A percentile compares a stretch with the other conserved stretches of the same genome.
Evolutionary conservation across 441 rosid species (phyloP).

Genomic region (Pelargonium citronellum): DNA sequence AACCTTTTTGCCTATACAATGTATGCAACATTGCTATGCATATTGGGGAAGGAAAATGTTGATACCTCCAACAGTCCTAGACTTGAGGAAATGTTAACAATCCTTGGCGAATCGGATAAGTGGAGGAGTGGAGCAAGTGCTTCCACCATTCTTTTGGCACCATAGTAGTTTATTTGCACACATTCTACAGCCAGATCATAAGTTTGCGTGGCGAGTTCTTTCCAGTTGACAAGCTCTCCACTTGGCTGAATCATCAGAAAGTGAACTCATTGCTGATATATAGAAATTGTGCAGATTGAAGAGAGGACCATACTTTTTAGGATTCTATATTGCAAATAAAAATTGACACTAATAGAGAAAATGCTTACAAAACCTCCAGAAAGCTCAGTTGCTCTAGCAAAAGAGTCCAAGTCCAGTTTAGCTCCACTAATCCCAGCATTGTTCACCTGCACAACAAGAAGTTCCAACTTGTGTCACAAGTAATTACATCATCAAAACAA

Average conservation of each 20-base stretch:
- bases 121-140: constrained; percentile 46
- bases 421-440: background rate
- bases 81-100: constrained; percentile 41
- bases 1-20: background rate
- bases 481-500: background rate
- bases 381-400: background rate
- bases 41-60: background rate
- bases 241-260: constrained; percentile 21
- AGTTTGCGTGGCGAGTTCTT: constrained; percentile 28
- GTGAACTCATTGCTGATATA: background rate
- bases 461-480: background rate
- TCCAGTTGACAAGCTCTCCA: constrained; percentile 24
- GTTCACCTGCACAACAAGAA: background rate
- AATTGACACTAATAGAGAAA: background rate
- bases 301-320: too few relatives aligned
- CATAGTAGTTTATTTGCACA: constrained; percentile 45
- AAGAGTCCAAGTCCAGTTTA: constrained; percentile 5
- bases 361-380: background rate
- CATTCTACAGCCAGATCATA: constrained; percentile 39
- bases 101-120: constrained; percentile 41
- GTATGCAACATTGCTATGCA: background rate
- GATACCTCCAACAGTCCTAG: constrained; percentile 43
- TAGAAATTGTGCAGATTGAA: constrained; percentile 3
- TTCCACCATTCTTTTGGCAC: constrained; percentile 46
- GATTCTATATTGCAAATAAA: too few relatives aligned